A percentile compares a stretch with the other conserved stretches of the same genome.
Conservation (phyloP, 805 yeast species). For the Yarrowia phangngaensis region DNA sequence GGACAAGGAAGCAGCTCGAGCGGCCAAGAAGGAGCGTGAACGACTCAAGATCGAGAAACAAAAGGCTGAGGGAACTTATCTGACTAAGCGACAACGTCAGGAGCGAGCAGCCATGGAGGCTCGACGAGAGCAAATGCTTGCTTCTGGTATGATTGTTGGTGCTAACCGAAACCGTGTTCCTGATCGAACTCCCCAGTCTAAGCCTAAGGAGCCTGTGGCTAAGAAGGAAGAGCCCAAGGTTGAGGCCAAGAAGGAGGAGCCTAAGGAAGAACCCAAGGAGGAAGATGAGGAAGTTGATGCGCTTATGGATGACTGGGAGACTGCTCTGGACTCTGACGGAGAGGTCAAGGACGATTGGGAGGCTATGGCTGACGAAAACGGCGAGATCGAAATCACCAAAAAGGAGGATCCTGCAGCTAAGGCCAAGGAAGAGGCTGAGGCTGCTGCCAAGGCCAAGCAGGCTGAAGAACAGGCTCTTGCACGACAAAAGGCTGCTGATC, state of each 20-base stretch:
- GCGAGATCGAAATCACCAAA: slow-evolving; percentile 28
- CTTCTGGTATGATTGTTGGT: slow-evolving; percentile 68
- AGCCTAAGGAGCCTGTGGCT: slow-evolving; percentile 32
- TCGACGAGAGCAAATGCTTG: slow-evolving; percentile 80
- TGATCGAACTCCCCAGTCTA: slow-evolving; percentile 13
- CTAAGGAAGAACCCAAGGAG: not conserved
- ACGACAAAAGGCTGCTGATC: slow-evolving; percentile 33
- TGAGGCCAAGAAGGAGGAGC: slow-evolving; percentile 29
- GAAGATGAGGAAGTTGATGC: slow-evolving; percentile 41
- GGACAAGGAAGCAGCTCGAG: slow-evolving; percentile 33
- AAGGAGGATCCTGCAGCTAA: slow-evolving; percentile 31
- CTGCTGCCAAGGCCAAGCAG: slow-evolving; percentile 35
- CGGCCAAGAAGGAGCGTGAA: slow-evolving; percentile 81
- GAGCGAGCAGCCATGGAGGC: slow-evolving; percentile 81
- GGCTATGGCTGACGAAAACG: slow-evolving; percentile 29
- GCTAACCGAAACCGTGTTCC: slow-evolving; percentile 52
- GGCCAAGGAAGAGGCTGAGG: slow-evolving; percentile 35
- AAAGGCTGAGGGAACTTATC: slow-evolving; percentile 90
- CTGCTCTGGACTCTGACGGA: slow-evolving; percentile 51
- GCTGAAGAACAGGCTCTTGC: slow-evolving; percentile 38
- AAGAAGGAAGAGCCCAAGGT: slow-evolving; percentile 32
- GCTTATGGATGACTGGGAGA: slow-evolving; percentile 85
- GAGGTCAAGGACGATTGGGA: slow-evolving; percentile 44
- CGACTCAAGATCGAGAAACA: slow-evolving; percentile 82
- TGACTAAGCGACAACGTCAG: slow-evolving; percentile 93